Evolutionary conservation across 495 filamentous ascomycete species (phyloP).

Genomic region (Penicillium malachiteum): DNA sequence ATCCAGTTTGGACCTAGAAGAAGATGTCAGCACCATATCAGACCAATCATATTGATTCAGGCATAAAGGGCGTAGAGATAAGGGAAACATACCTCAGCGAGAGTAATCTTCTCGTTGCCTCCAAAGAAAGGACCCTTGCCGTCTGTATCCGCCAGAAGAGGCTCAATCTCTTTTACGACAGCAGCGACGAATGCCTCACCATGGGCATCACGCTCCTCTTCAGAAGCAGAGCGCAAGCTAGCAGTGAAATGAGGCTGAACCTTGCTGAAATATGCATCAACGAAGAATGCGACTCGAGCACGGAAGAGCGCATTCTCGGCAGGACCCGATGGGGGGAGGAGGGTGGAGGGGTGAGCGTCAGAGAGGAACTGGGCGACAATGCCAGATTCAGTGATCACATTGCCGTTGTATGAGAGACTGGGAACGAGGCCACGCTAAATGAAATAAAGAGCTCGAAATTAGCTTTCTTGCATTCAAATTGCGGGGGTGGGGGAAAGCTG

Average conservation of each 20-base stretch:
- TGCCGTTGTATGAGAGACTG: slow-evolving; percentile 63
- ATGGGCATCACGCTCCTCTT: slow-evolving; percentile 37
- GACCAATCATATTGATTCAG: no score
- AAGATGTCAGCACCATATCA: neutral
- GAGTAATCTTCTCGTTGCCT: slow-evolving; percentile 70
- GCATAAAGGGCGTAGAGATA: neutral
- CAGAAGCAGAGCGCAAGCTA: slow-evolving; percentile 36
- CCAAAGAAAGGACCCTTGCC: slow-evolving; percentile 76
- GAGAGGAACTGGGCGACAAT: slow-evolving; percentile 78
- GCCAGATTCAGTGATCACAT: slow-evolving; percentile 71
- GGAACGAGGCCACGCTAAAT: slow-evolving; percentile 73
- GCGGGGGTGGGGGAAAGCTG: no score
- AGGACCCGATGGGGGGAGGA: slow-evolving; percentile 38
- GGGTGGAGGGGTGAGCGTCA: slow-evolving; percentile 52
- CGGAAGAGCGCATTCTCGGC: slow-evolving; percentile 52
- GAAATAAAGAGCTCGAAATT: neutral
- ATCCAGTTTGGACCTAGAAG: slow-evolving; percentile 59
- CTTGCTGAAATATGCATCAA: slow-evolving; percentile 71
- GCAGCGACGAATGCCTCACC: slow-evolving; percentile 43
- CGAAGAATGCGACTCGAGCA: slow-evolving; percentile 73
- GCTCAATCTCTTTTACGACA: slow-evolving; percentile 73
- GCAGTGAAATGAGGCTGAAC: slow-evolving; percentile 47
- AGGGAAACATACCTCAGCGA: slow-evolving; percentile 65
- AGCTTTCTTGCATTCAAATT: neutral
- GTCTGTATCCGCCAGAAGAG: slow-evolving; percentile 48